These are phyloP conservation scores for Solanum hybrid DNA, from an alignment of 305 asterid species.

Conservation along the genomic window DNA sequence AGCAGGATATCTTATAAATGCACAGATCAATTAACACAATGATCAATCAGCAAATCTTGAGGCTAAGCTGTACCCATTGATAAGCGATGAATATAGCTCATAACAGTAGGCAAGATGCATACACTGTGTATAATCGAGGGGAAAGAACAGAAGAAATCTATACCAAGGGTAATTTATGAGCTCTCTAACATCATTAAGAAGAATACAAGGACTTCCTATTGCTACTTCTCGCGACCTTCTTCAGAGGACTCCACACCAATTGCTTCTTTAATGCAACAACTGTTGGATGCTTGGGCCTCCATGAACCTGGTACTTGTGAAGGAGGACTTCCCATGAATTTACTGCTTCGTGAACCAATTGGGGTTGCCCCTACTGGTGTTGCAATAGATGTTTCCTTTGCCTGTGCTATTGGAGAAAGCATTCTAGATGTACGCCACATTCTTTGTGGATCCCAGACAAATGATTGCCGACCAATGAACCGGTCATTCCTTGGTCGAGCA, in stretches of 20 bases:
- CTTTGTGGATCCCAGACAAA: constrained; percentile 84
- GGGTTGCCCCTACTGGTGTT: constrained; percentile 36
- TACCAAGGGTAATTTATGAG: background rate
- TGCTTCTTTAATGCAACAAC: constrained; percentile 77
- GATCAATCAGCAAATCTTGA: background rate
- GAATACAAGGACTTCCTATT: constrained; percentile 38
- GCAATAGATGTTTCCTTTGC: constrained; percentile 18
- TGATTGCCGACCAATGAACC: constrained; percentile 42
- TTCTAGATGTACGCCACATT: constrained; percentile 56
- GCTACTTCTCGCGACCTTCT: constrained; percentile 43
- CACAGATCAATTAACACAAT: background rate
- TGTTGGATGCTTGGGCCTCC: constrained; percentile 89
- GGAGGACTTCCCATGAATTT: constrained; percentile 77
- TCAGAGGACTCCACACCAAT: constrained; percentile 86
- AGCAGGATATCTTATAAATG: background rate
- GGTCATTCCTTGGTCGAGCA: constrained; percentile 23
- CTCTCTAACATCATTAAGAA: constrained; percentile 9
- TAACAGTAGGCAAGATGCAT: constrained; percentile 24
- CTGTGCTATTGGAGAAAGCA: constrained; percentile 49
- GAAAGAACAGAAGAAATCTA: background rate
- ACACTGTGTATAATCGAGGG: constrained; percentile 7
- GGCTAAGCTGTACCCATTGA: background rate
- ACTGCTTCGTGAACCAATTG: constrained; percentile 50
- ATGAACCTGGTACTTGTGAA: constrained; percentile 48
- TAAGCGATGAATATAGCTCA: background rate